These are phyloP conservation scores for Coemansia pectinata DNA, from an alignment of 192 early-diverging fungal genomes.

Conservation along the genomic window DNA sequence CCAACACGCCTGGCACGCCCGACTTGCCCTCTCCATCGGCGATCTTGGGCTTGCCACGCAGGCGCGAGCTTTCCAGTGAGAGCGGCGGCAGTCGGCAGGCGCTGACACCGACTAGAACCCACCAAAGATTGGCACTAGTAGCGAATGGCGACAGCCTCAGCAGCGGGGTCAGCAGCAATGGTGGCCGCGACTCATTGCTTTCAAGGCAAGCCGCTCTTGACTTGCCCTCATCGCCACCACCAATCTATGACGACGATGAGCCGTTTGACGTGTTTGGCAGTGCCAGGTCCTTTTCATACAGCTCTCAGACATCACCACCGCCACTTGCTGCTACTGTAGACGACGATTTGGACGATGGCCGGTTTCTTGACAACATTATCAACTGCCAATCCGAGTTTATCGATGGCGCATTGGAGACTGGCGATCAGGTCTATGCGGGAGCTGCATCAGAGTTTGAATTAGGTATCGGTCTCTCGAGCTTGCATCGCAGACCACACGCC, in stretches of 20 bases:
- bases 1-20: constrained; percentile 26
- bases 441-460: constrained; percentile 2
- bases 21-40: constrained; percentile 40
- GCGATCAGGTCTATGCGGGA: no score
- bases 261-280: not conserved
- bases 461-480: not conserved
- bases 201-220: constrained; percentile 24
- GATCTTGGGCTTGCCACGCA: constrained; percentile 13
- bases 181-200: not conserved
- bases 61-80: constrained; percentile 4
- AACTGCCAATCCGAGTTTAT: not conserved
- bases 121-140: not conserved
- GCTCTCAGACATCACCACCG: not conserved
- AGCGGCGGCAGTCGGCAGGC: not conserved
- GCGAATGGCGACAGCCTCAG: not conserved
- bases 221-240: constrained; percentile 43
- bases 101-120: not conserved
- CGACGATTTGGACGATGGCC: constrained; percentile 11
- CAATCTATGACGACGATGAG: not conserved
- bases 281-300: not conserved
- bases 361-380: constrained; percentile 14
- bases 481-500: not conserved
- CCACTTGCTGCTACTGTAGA: not conserved
- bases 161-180: not conserved
- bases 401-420: not conserved